Evolutionary conservation across 371 early-diverging fungal species (phyloP), one percentile per base, ranked within the genome.

Genomic region (Mortierella sp.): DNA sequence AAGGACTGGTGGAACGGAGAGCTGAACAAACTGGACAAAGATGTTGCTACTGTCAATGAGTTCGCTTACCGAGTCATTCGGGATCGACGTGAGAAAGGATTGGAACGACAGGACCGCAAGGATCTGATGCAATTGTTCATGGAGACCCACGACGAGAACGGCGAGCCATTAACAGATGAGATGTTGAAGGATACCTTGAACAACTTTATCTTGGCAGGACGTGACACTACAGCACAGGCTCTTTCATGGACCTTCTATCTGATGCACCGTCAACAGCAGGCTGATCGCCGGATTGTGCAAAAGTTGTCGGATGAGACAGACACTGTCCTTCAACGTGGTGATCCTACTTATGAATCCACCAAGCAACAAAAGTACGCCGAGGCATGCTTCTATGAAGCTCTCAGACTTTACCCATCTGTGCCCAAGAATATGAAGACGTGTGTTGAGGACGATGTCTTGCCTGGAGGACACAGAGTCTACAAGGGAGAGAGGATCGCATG

Each of bases 391-490:
- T 81, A 82, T 46, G 95, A 94, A 76, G 82, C 88, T 2, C 68
- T 94, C n/a, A 83, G 93, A 10, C 81, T 90, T 7, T 83, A 91
- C 69, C 92, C 93, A 1, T 84, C 88, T 5, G 92, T 94, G 1
- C 94, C 94, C 13, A 61, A 63, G 19, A 88, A 91, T 41, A 62
- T 81, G 24, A 93, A 91, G 78, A 72, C 80, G 34, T 90, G 90
- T n/a, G 71, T 89, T 7, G 67, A 84, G 21, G 91, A 91, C 59
- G 89, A 89, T 68, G 61, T 88, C 8, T 82, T 88, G 61, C 94
- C 94, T 0, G 90, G 90, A 59, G 91, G 92, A 3, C 85, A 85
- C 18, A 72, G 67, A 7, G 80, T 93, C 16, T 79, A 80, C 38
- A 83, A 84, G 48, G 89, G 88, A 6, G 86, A 88, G 39, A 80